These are phyloP conservation scores for Botryotinia calthae DNA, from an alignment of 2,329 filamentous ascomycete species.

Conservation along the genomic window DNA sequence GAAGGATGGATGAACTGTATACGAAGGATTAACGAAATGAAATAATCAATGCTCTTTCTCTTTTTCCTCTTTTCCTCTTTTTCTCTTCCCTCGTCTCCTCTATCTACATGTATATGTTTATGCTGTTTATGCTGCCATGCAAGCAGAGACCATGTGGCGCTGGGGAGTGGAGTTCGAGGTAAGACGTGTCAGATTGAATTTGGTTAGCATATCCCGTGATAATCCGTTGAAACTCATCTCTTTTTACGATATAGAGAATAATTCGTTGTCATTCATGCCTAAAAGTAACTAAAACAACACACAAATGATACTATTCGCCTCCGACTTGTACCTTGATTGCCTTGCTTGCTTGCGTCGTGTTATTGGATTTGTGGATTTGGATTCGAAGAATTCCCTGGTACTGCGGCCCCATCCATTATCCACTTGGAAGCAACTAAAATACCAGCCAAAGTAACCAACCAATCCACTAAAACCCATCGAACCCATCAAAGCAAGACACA, in stretches of 20 bases:
- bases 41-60: conserved; percentile 1
- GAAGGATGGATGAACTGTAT: not conserved
- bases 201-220: conserved; percentile 14
- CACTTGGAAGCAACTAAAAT: not conserved
- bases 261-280: conserved; percentile 22
- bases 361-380: conserved; percentile 19
- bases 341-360: conserved; percentile 17
- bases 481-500: conserved; percentile 6
- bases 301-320: conserved; percentile 16
- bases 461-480: not conserved
- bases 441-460: not conserved
- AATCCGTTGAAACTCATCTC: not conserved
- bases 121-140: conserved; percentile 14
- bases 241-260: conserved; percentile 13
- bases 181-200: conserved; percentile 21
- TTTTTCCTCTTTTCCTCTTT: not conserved
- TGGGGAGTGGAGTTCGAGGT: conserved; percentile 17
- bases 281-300: conserved; percentile 21
- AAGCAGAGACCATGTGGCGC: conserved; percentile 22
- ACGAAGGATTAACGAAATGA: conserved; percentile 14
- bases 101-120: conserved; percentile 9
- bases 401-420: not conserved
- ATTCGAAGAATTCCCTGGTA: conserved; percentile 7
- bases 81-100: not conserved
- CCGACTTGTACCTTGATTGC: conserved; percentile 13